Conservation (phyloP, 306 rosid genomes). For the Acmispon strigosus region DNA sequence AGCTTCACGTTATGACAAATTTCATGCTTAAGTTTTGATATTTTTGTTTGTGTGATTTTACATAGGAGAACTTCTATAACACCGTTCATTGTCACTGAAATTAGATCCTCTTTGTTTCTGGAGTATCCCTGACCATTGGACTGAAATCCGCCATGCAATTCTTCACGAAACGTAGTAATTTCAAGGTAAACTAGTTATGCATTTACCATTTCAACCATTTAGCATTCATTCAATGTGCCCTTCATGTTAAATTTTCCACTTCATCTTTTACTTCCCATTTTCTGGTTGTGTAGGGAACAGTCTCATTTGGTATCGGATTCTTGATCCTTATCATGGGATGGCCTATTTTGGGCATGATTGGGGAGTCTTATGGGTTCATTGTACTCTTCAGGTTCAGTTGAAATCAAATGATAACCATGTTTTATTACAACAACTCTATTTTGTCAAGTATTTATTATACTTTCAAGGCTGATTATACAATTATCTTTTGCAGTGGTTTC, state of each 20-base stretch:
- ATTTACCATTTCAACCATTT: conserved; percentile 10
- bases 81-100: conserved; percentile 25
- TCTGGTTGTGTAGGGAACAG: conserved; percentile 55
- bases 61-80: background rate
- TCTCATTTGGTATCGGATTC: conserved; percentile 85
- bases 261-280: background rate
- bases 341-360: conserved; percentile 90
- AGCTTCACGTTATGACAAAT: conserved; percentile 17
- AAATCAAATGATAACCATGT: background rate
- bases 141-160: conserved; percentile 84
- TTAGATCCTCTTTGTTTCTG: conserved; percentile 91
- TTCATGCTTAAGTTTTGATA: conserved; percentile 2
- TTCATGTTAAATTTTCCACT: background rate
- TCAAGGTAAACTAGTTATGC: conserved; percentile 42
- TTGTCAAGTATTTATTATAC: background rate
- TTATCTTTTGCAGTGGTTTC: conserved; percentile 73
- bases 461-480: conserved; percentile 21
- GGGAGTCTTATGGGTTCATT: conserved; percentile 85
- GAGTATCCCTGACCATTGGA: conserved; percentile 88
- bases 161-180: conserved; percentile 88
- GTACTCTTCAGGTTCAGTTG: conserved; percentile 72
- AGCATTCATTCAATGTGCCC: background rate
- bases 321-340: conserved; percentile 75
- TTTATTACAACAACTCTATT: background rate
- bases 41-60: conserved; percentile 7